phyloP scores from a whole-genome alignment of 306 rosid species.

The Sphenostylis stenocarpa region DNA sequence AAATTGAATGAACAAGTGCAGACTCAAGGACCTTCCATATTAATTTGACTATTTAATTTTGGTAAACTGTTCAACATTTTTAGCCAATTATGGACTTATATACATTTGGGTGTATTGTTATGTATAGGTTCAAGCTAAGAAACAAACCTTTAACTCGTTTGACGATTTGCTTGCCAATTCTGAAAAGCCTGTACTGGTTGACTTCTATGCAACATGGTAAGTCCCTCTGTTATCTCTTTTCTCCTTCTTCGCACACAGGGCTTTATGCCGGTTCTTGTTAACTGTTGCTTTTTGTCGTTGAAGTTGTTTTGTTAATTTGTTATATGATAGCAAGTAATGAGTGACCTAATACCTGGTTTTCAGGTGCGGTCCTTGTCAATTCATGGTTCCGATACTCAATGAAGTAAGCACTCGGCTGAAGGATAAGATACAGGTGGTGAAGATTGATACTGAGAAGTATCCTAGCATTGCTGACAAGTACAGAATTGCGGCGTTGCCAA shows the following conservation, averaged over 20 bases:
- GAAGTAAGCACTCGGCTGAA: slow-evolving; percentile 65
- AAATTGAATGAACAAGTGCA: not conserved
- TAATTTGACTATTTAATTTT: not conserved
- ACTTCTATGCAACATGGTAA: slow-evolving; percentile 98
- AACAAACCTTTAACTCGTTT: slow-evolving; percentile 75
- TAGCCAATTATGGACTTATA: slow-evolving; percentile 10
- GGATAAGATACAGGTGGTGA: slow-evolving; percentile 72
- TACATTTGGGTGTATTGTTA: slow-evolving; percentile 1
- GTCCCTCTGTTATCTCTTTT: not conserved
- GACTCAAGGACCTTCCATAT: not conserved
- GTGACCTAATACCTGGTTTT: slow-evolving; percentile 27
- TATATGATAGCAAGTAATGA: slow-evolving; percentile 7
- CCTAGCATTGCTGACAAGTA: slow-evolving; percentile 78
- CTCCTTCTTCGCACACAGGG: not conserved
- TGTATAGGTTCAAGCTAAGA: slow-evolving; percentile 78
- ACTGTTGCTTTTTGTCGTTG: not conserved
- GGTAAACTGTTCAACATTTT: not conserved
- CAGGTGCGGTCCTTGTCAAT: slow-evolving; percentile 99
- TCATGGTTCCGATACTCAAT: slow-evolving; percentile 84
- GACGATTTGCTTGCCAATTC: slow-evolving; percentile 78
- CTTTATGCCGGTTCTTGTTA: not conserved
- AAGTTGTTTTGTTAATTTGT: not conserved
- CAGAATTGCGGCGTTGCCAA: slow-evolving; percentile 86
- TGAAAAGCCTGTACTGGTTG: slow-evolving; percentile 84
- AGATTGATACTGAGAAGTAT: slow-evolving; percentile 95